These are phyloP conservation scores for Aspergillus melleus DNA, from an alignment of 2,329 filamentous ascomycete genomes.

Conservation along the genomic window DNA sequence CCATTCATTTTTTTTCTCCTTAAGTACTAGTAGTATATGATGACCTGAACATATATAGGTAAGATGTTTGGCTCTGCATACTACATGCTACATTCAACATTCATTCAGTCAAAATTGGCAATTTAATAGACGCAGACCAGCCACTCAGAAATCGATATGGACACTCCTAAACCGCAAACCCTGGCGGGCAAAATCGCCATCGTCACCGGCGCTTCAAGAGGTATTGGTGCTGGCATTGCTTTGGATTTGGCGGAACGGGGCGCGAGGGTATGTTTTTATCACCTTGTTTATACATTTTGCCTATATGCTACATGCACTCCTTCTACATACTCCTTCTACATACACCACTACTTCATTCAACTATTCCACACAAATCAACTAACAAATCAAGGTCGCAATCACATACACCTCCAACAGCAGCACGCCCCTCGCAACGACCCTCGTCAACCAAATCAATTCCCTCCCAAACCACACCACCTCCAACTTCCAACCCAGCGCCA, in stretches of 20 bases:
- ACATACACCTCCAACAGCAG: not conserved
- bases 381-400: conserved; percentile 1
- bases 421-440: not conserved
- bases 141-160: not conserved
- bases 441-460: not conserved
- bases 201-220: conserved; percentile 6
- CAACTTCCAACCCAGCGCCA: not conserved
- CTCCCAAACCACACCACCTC: not conserved
- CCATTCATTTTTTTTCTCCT: no score
- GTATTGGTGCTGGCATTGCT: conserved; percentile 2
- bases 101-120: no score
- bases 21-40: no score
- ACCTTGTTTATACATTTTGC: no score
- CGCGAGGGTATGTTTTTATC: not conserved
- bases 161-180: not conserved
- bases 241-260: conserved; percentile 4
- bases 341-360: no score
- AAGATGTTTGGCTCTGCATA: no score
- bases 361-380: not conserved
- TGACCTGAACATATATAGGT: no score
- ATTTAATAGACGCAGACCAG: not conserved
- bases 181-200: conserved; percentile 6
- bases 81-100: no score
- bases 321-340: no score
- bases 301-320: no score